Evolutionary conservation across 2,329 filamentous ascomycete species (phyloP).

Genomic region (Fusarium praegraminearum): DNA sequence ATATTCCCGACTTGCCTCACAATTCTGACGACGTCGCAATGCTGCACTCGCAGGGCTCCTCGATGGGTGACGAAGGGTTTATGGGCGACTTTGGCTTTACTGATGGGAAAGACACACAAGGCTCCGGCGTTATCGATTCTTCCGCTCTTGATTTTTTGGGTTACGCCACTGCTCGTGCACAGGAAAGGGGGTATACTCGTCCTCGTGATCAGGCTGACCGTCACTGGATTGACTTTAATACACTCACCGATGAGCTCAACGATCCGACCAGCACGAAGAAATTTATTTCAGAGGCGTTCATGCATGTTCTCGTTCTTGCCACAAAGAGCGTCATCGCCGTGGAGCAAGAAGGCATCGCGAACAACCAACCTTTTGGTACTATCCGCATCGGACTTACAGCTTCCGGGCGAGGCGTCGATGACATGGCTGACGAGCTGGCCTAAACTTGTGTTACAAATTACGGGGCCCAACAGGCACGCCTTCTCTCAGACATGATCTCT

Average conservation of each 20-base stretch:
- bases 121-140: constrained; percentile 56
- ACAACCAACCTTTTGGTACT: constrained; percentile 58
- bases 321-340: constrained; percentile 74
- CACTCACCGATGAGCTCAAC: constrained; percentile 76
- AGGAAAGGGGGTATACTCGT: constrained; percentile 50
- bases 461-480: constrained; percentile 1
- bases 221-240: constrained; percentile 73
- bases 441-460: constrained; percentile 15
- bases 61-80: constrained; percentile 46
- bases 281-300: constrained; percentile 80
- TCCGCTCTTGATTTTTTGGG: constrained; percentile 61
- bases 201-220: constrained; percentile 51
- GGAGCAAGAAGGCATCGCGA: constrained; percentile 64
- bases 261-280: constrained; percentile 66
- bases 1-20: constrained; percentile 52
- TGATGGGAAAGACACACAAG: constrained; percentile 48
- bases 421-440: constrained; percentile 40
- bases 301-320: constrained; percentile 78
- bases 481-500: constrained; percentile 15
- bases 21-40: constrained; percentile 52
- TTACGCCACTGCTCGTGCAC: constrained; percentile 56
- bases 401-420: constrained; percentile 17
- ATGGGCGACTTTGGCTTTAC: constrained; percentile 35
- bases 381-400: constrained; percentile 60
- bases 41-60: constrained; percentile 49